Percentiles rank a stretch among this genome's conserved stretches.
Conservation (phyloP, 208 protist species). For the Leishmania major region DNA sequence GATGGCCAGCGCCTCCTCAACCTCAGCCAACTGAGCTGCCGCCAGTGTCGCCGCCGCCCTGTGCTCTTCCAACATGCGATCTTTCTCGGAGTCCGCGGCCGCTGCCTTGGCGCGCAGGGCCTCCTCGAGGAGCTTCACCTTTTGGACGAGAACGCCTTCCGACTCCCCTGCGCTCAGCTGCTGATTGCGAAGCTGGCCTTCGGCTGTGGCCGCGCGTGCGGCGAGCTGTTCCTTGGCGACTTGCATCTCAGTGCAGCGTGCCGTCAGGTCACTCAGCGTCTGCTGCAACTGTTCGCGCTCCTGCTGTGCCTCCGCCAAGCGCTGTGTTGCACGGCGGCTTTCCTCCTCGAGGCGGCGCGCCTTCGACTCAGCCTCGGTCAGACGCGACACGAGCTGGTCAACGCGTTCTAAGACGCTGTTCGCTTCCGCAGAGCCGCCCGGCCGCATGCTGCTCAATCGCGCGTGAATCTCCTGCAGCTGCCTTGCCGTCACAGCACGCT, state of each 20-base stretch:
- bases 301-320: slow-evolving; percentile 18
- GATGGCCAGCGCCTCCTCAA: slow-evolving; percentile 13
- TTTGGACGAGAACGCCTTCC: slow-evolving; percentile 5
- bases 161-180: slow-evolving; percentile 4
- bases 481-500: slow-evolving; percentile 1
- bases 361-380: slow-evolving; percentile 18
- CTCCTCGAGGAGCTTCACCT: slow-evolving; percentile 24
- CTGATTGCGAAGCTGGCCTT: slow-evolving; percentile 2
- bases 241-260: slow-evolving; percentile 23
- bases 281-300: slow-evolving; percentile 32
- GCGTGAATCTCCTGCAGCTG: slow-evolving; percentile 25
- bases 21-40: slow-evolving; percentile 6
- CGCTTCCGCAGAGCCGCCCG: not conserved
- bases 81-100: slow-evolving; percentile 14
- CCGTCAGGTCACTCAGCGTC: slow-evolving; percentile 25
- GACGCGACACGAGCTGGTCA: slow-evolving; percentile 16
- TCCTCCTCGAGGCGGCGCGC: slow-evolving; percentile 15
- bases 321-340: slow-evolving; percentile 3
- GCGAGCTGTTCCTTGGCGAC: slow-evolving; percentile 31
- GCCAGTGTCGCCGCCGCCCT: slow-evolving; percentile 2
- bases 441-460: slow-evolving; percentile 7
- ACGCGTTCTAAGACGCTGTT: slow-evolving; percentile 13
- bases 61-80: slow-evolving; percentile 9
- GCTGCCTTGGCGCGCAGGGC: slow-evolving; percentile 20
- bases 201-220: slow-evolving; percentile 2